A percentile compares a stretch with the other conserved stretches of the same genome.
Evolutionary conservation across 2,329 filamentous ascomycete genomes (phyloP).

Genomic region (Fusarium nisikadoi): DNA sequence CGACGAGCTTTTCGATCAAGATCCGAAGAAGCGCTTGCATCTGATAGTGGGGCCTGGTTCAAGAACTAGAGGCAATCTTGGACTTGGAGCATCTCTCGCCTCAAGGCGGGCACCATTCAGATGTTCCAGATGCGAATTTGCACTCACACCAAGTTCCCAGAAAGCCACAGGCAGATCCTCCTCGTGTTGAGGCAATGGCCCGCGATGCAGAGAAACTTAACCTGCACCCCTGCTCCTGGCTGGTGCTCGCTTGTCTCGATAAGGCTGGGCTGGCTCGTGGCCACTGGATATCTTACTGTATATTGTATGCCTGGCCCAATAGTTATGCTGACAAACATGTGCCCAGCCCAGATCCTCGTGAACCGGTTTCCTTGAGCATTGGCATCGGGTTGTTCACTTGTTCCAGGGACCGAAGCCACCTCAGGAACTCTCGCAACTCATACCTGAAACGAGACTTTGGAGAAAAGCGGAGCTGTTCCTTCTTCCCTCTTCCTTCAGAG

Average conservation of each 20-base stretch:
- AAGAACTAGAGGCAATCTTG: conserved; percentile 18
- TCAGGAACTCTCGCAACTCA: conserved; percentile 19
- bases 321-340: conserved; percentile 21
- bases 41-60: conserved; percentile 30
- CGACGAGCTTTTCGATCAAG: conserved; percentile 41
- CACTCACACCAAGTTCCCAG: conserved; percentile 25
- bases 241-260: conserved; percentile 24
- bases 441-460: conserved; percentile 42
- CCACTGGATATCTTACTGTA: neutral
- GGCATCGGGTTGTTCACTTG: conserved; percentile 3
- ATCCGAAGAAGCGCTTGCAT: conserved; percentile 44
- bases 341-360: conserved; percentile 18
- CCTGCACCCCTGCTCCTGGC: conserved; percentile 10
- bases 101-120: conserved; percentile 45
- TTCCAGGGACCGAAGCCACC: conserved; percentile 24
- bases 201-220: conserved; percentile 25
- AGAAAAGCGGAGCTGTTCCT: conserved; percentile 23
- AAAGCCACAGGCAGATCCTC: conserved; percentile 39
- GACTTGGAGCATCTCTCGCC: conserved; percentile 19
- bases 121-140: conserved; percentile 39
- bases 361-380: conserved; percentile 36
- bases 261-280: conserved; percentile 34
- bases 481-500: neutral
- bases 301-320: conserved; percentile 1
- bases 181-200: conserved; percentile 38